phyloP scores from a whole-genome alignment of 225 moss, liverwort and hornwort species.

The Physcomitrium patens region DNA sequence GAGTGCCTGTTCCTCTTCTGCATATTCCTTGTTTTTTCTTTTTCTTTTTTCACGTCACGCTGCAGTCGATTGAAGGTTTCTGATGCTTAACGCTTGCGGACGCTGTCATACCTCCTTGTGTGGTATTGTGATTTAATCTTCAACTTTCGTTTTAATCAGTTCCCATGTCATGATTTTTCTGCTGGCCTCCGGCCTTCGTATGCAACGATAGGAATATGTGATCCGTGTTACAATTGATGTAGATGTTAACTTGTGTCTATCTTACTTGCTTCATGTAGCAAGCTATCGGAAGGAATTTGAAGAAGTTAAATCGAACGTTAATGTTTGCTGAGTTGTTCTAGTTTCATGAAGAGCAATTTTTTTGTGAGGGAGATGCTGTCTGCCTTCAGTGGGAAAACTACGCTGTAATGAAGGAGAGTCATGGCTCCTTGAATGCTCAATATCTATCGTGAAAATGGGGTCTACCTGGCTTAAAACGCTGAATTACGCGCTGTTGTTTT shows the following conservation, averaged over 20 bases:
- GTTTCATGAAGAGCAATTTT: too few species aligned
- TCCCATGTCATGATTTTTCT: neutral
- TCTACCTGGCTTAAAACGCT: too few species aligned
- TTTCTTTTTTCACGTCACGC: neutral
- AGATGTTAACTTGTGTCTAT: neutral
- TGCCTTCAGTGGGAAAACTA: too few species aligned
- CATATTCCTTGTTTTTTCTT: too few species aligned
- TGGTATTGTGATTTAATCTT: conserved; percentile 9
- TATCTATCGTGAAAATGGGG: conserved; percentile 9
- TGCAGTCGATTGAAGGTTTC: conserved; percentile 15
- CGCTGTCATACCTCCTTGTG: neutral
- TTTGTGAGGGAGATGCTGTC: too few species aligned
- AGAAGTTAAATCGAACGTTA: neutral
- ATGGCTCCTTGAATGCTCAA: conserved; percentile 2
- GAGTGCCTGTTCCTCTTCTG: conserved; percentile 23
- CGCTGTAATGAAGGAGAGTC: too few species aligned
- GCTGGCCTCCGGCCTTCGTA: conserved; percentile 3
- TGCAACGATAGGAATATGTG: neutral
- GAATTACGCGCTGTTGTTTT: neutral
- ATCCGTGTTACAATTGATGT: neutral
- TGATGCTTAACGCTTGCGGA: conserved; percentile 11
- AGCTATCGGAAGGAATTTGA: neutral
- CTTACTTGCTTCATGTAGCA: too few species aligned
- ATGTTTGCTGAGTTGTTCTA: neutral
- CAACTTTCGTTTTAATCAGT: conserved; percentile 3